These are phyloP conservation scores for Camellia lanceoleosa DNA, from an alignment of 148 eudicot species.

Conservation along the genomic window DNA sequence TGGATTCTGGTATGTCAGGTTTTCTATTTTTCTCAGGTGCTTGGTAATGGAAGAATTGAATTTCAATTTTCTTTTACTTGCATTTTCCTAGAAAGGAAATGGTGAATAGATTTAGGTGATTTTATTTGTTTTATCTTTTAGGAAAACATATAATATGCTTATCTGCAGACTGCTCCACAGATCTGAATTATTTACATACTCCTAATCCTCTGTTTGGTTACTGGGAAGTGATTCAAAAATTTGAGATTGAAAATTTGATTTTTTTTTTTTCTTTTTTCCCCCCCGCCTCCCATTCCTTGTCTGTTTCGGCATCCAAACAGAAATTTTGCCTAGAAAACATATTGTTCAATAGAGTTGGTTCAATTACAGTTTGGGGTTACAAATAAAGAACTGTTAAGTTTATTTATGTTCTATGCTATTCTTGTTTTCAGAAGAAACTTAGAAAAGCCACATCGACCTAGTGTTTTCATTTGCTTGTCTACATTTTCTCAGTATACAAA, in stretches of 20 bases:
- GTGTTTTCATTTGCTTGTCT: background rate
- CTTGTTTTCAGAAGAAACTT: background rate
- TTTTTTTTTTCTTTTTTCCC: background rate
- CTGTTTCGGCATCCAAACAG: background rate
- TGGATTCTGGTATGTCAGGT: background rate
- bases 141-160: background rate
- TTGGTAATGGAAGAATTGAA: background rate
- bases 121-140: background rate
- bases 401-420: background rate
- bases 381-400: background rate
- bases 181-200: background rate
- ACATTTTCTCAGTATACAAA: background rate
- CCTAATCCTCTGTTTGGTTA: constrained; percentile 16
- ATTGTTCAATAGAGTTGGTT: background rate
- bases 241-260: background rate
- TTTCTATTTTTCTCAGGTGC: background rate
- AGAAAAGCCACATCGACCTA: background rate
- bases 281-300: background rate
- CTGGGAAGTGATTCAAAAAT: background rate
- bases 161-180: background rate
- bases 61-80: background rate
- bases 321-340: background rate
- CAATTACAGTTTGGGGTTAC: background rate
- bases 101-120: background rate
- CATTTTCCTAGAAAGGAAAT: background rate